Conservation (phyloP, 257 asterid species). For the Verbascum thapsus region DNA sequence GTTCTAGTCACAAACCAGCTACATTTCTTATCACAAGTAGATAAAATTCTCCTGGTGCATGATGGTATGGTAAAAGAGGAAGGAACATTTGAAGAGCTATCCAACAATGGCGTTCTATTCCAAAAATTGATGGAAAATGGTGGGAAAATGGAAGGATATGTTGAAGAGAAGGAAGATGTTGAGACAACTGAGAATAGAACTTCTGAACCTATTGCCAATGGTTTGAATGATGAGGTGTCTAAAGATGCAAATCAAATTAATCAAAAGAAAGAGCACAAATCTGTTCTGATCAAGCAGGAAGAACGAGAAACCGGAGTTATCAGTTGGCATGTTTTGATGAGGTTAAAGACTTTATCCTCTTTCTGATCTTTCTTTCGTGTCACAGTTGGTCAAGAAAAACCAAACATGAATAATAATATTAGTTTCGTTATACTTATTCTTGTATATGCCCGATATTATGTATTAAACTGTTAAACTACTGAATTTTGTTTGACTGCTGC, state of each 20-base stretch:
- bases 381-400: too few species aligned
- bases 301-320: conserved; percentile 98
- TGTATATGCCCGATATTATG: conserved; percentile 1
- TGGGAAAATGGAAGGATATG: conserved; percentile 93
- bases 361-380: too few species aligned
- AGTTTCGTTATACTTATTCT: conserved; percentile 10
- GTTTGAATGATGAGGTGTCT: conserved; percentile 44
- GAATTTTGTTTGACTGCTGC: too few species aligned
- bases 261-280: conserved; percentile 70
- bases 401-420: neutral
- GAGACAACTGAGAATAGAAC: conserved; percentile 37
- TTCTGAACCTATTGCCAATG: conserved; percentile 53
- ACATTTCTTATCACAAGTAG: conserved; percentile 72
- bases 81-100: conserved; percentile 95
- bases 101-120: conserved; percentile 71
- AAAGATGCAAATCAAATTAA: conserved; percentile 48
- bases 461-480: conserved; percentile 6
- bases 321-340: conserved; percentile 77
- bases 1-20: conserved; percentile 83
- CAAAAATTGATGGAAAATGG: conserved; percentile 97
- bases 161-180: too few species aligned
- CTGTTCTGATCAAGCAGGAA: conserved; percentile 94
- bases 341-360: conserved; percentile 43
- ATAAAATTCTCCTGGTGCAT: conserved; percentile 87
- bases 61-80: conserved; percentile 95